A percentile compares a stretch with the other conserved stretches of the same genome.
Conservation (phyloP, 2,329 filamentous ascomycete genomes). For the Nemania sp. region DNA sequence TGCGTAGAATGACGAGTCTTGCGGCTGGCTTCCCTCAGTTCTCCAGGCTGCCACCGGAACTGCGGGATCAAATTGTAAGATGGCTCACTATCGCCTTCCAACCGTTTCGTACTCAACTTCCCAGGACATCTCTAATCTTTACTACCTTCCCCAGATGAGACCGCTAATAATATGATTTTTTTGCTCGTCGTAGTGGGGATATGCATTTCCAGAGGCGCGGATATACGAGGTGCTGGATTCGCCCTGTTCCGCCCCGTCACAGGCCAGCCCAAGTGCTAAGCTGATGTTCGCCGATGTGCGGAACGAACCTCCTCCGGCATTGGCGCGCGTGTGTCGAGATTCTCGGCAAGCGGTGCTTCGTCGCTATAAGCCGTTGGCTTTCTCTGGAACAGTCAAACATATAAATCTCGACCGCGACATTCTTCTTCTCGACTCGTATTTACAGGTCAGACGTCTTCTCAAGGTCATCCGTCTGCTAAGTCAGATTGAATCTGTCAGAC, state of each 20-base stretch:
- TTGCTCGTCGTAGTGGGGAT: conserved; percentile 42
- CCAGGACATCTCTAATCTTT: background rate
- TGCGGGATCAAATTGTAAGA: conserved; percentile 47
- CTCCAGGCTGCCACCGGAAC: conserved; percentile 46
- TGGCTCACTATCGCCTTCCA: background rate
- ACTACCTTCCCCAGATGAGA: background rate
- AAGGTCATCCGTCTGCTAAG: conserved; percentile 51
- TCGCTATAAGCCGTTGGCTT: conserved; percentile 48
- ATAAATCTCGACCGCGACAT: conserved; percentile 51
- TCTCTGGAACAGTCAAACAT: conserved; percentile 51
- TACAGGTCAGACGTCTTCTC: conserved; percentile 51
- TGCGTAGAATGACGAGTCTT: conserved; percentile 11
- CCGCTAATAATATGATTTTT: conserved; percentile 3
- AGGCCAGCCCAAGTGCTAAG: conserved; percentile 45
- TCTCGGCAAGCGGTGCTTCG: conserved; percentile 47
- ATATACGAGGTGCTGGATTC: conserved; percentile 53
- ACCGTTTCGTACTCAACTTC: background rate
- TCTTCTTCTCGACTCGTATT: conserved; percentile 51
- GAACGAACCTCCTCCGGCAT: conserved; percentile 48
- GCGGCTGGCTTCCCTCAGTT: conserved; percentile 34
- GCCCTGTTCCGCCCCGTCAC: conserved; percentile 44
- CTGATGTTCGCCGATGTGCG: conserved; percentile 53
- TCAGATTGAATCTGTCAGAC: conserved; percentile 49
- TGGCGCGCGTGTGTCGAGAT: conserved; percentile 50
- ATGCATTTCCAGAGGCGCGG: conserved; percentile 48